Percentiles rank a stretch among this genome's conserved stretches.
These are phyloP conservation scores for Volvox carteri DNA, from an alignment of 163 green algal species.

Conservation along the genomic window DNA sequence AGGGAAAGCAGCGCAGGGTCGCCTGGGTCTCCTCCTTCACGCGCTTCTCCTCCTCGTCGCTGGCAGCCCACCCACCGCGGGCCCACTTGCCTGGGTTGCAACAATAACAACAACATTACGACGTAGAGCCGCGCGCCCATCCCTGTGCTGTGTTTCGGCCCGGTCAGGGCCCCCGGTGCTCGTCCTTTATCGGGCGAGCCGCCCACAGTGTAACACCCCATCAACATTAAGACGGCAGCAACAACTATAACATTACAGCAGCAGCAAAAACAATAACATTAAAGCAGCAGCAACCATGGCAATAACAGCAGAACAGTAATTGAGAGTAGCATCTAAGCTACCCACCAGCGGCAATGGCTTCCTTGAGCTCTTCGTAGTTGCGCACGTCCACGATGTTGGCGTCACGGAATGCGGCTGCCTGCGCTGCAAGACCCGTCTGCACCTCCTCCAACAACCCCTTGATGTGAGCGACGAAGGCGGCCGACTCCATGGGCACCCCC, in stretches of 20 bases:
- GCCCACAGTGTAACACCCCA: too few species aligned
- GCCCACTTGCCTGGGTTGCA: slow-evolving; percentile 96
- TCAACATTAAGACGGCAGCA: too few species aligned
- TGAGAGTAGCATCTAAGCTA: too few species aligned
- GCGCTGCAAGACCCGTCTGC: slow-evolving; percentile 74
- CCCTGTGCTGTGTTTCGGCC: too few species aligned
- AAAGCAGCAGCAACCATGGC: too few species aligned
- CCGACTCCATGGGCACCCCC: slow-evolving; percentile 81
- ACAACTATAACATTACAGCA: too few species aligned
- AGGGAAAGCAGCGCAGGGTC: slow-evolving; percentile 97
- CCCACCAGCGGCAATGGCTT: slow-evolving; percentile 81
- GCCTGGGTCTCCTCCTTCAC: slow-evolving; percentile 97
- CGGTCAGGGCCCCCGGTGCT: too few species aligned
- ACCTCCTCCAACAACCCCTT: slow-evolving; percentile 67
- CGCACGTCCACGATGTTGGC: slow-evolving; percentile 96
- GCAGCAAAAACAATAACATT: too few species aligned
- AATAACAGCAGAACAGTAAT: too few species aligned
- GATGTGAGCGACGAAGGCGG: slow-evolving; percentile 79
- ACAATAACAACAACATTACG: too few species aligned
- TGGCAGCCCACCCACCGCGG: slow-evolving; percentile 88
- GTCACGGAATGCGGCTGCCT: slow-evolving; percentile 90
- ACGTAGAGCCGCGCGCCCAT: too few species aligned
- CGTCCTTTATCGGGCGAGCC: too few species aligned
- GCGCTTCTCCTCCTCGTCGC: slow-evolving; percentile 88
- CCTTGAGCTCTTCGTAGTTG: slow-evolving; percentile 93